Percentiles rank a stretch among this genome's conserved stretches.
Conservation (phyloP, 495 filamentous ascomycete genomes). For the Acidomyces sp. region DNA sequence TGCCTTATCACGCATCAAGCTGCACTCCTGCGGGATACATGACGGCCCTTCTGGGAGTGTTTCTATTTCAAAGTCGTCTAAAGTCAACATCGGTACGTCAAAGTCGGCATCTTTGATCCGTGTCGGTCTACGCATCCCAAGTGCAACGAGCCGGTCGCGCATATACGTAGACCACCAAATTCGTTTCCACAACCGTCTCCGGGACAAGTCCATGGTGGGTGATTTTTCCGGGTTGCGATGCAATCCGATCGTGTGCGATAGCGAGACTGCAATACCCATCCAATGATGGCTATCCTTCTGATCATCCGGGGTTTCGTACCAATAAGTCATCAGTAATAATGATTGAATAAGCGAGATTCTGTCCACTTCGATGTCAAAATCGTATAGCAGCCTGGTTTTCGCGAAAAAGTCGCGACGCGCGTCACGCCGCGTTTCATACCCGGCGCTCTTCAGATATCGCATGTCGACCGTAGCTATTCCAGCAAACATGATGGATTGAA, state of each 20-base stretch:
- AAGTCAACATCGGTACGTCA: conserved; percentile 73
- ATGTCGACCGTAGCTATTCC: conserved; percentile 64
- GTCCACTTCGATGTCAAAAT: conserved; percentile 72
- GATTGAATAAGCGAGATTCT: conserved; percentile 67
- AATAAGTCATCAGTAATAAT: conserved; percentile 74
- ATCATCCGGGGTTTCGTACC: conserved; percentile 82
- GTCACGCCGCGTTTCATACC: conserved; percentile 52
- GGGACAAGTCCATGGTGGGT: conserved; percentile 48
- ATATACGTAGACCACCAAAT: conserved; percentile 95
- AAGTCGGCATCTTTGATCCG: conserved; percentile 81
- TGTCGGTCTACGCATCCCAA: conserved; percentile 81
- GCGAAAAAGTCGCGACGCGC: conserved; percentile 67
- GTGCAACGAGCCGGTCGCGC: conserved; percentile 72
- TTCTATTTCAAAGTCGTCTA: conserved; percentile 72
- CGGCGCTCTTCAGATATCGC: conserved; percentile 50
- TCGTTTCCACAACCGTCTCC: conserved; percentile 70
- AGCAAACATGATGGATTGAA: conserved; percentile 72
- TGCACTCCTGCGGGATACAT: conserved; percentile 52
- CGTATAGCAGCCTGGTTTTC: conserved; percentile 62
- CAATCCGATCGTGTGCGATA: conserved; percentile 72
- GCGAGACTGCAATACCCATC: conserved; percentile 76
- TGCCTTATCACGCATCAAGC: conserved; percentile 46
- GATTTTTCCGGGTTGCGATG: conserved; percentile 68
- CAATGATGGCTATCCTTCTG: conserved; percentile 87
- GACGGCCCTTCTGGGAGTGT: conserved; percentile 46